phyloP scores from a whole-genome alignment of 2,329 filamentous ascomycete species.

The Aspergillus aculeatus region DNA sequence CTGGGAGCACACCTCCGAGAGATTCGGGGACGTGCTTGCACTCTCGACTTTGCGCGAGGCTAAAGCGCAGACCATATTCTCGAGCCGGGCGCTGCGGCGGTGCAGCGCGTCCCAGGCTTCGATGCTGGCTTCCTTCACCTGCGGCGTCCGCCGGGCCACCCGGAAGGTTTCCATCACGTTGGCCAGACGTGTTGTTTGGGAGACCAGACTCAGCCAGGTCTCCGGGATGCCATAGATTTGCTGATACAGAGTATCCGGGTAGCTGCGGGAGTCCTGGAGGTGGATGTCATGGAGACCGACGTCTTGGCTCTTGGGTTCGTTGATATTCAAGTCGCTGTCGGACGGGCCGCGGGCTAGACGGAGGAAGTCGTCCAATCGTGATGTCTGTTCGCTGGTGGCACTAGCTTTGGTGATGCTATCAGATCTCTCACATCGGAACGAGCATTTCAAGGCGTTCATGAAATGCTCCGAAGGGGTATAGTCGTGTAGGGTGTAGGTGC shows the following conservation, averaged over 20 bases:
- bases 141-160: conserved; percentile 17
- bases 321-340: conserved; percentile 41
- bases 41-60: conserved; percentile 25
- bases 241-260: conserved; percentile 37
- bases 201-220: conserved; percentile 46
- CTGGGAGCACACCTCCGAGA: conserved; percentile 11
- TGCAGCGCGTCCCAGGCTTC: conserved; percentile 31
- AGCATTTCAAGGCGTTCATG: conserved; percentile 19
- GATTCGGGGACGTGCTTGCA: conserved; percentile 12
- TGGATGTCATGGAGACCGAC: conserved; percentile 42
- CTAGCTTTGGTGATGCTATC: background rate
- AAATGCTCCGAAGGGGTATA: conserved; percentile 24
- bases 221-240: conserved; percentile 47
- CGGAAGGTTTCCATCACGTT: conserved; percentile 35
- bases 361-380: conserved; percentile 42
- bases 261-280: conserved; percentile 36
- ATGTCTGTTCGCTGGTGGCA: conserved; percentile 20
- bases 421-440: conserved; percentile 3
- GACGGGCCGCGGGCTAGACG: conserved; percentile 34
- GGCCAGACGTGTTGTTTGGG: conserved; percentile 45
- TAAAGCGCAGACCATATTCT: conserved; percentile 33
- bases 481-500: conserved; percentile 34
- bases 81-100: conserved; percentile 28
- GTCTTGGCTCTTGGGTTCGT: conserved; percentile 37
- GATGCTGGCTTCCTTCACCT: conserved; percentile 10